Percentiles rank a stretch among this genome's conserved stretches.
Conservation (phyloP, 495 filamentous ascomycete species). For the Aspergillus cristatus region DNA sequence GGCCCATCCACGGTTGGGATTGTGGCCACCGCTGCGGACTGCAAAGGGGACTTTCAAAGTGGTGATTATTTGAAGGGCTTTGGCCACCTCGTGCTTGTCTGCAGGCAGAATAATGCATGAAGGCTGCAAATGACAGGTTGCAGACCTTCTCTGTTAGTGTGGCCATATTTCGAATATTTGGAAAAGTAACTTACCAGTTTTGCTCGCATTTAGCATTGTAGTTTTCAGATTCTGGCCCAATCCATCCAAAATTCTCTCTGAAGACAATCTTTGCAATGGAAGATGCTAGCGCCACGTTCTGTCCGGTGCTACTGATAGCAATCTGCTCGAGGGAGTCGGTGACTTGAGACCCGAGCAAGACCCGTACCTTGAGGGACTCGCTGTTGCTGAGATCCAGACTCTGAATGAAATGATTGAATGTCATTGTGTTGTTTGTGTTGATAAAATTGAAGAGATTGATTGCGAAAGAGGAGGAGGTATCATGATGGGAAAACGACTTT, state of each 20-base stretch:
- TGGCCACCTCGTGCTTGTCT: background rate
- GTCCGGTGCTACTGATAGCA: background rate
- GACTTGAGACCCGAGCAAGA: background rate
- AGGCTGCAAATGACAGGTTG: too few species aligned
- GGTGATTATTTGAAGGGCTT: background rate
- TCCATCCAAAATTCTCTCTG: background rate
- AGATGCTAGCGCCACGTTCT: background rate
- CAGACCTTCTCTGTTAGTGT: too few species aligned
- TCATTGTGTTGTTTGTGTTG: background rate
- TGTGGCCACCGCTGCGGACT: conserved; percentile 10
- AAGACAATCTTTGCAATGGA: background rate
- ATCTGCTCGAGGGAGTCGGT: background rate
- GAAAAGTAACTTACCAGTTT: too few species aligned
- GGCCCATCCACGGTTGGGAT: conserved; percentile 6
- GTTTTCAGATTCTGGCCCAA: background rate
- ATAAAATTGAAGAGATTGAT: too few species aligned
- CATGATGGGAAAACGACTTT: too few species aligned
- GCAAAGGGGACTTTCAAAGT: conserved; percentile 1
- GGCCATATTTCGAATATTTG: too few species aligned
- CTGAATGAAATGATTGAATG: background rate
- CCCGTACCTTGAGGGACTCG: background rate
- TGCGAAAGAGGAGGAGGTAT: too few species aligned
- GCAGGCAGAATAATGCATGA: background rate
- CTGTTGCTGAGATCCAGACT: background rate
- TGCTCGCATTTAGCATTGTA: background rate